A percentile compares a stretch with the other conserved stretches of the same genome.
These are phyloP conservation scores for Kurtzmaniella natalensis DNA, from an alignment of 1,139 yeast genomes.

Conservation along the genomic window DNA sequence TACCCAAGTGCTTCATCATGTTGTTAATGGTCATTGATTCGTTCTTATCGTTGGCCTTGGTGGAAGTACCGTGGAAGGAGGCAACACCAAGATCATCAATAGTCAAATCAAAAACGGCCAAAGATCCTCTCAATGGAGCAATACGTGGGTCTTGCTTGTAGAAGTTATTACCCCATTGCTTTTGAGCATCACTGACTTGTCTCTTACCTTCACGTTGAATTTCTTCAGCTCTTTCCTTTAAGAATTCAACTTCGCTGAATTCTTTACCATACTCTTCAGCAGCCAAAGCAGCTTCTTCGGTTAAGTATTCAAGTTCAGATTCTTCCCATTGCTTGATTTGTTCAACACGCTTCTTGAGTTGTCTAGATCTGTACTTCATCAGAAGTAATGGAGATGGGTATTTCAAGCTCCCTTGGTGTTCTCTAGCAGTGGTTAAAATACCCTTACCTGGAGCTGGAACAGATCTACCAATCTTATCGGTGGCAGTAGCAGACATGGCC, in stretches of 20 bases:
- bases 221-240: constrained; percentile 83
- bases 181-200: constrained; percentile 86
- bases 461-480: constrained; percentile 97
- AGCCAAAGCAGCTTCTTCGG: constrained; percentile 50
- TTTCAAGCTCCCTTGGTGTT: constrained; percentile 78
- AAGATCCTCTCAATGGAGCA: constrained; percentile 95
- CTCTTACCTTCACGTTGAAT: constrained; percentile 79
- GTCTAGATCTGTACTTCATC: constrained; percentile 92
- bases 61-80: constrained; percentile 99
- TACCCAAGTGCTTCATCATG: constrained; percentile 94
- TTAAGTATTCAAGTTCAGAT: constrained; percentile 58
- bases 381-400: constrained; percentile 79
- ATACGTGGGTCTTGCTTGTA: constrained; percentile 88
- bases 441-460: constrained; percentile 99
- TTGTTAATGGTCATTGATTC: constrained; percentile 86
- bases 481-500: constrained; percentile 93
- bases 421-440: constrained; percentile 96
- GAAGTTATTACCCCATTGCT: constrained; percentile 95
- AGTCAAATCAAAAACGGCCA: constrained; percentile 88
- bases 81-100: constrained; percentile 95
- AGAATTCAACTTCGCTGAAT: constrained; percentile 51
- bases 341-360: constrained; percentile 69
- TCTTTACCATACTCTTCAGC: constrained; percentile 62
- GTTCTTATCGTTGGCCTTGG: constrained; percentile 97
- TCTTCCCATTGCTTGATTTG: constrained; percentile 87